These are phyloP conservation scores for Hibiscus mutabilis DNA, from an alignment of 345 rosid species.

Conservation along the genomic window DNA sequence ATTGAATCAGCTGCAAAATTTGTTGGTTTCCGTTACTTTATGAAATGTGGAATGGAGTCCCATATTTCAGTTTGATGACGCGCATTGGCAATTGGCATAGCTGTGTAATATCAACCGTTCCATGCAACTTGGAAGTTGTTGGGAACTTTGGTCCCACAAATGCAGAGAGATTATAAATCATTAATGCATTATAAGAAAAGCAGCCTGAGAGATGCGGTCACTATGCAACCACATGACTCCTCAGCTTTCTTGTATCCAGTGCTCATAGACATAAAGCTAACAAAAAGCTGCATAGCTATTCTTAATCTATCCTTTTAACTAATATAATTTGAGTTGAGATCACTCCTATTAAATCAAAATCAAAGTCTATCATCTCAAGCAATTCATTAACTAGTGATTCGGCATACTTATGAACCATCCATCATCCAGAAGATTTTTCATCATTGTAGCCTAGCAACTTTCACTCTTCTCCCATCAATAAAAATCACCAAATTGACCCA, in stretches of 20 bases:
- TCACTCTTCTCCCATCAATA: neutral
- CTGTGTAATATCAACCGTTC: neutral
- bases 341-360: no score
- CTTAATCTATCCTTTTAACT: no score
- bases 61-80: neutral
- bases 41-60: neutral
- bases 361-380: no score
- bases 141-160: neutral
- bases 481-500: neutral
- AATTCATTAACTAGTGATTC: neutral
- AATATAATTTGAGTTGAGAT: no score
- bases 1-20: neutral
- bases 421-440: neutral
- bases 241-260: neutral
- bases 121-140: neutral
- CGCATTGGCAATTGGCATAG: neutral
- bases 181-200: neutral
- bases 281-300: neutral
- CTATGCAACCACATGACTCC: neutral
- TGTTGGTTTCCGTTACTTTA: neutral
- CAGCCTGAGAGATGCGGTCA: neutral
- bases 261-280: neutral
- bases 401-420: neutral
- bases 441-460: neutral
- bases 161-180: neutral